Conservation (phyloP, 1,139 yeast genomes). For the Eremothecium coryli region DNA sequence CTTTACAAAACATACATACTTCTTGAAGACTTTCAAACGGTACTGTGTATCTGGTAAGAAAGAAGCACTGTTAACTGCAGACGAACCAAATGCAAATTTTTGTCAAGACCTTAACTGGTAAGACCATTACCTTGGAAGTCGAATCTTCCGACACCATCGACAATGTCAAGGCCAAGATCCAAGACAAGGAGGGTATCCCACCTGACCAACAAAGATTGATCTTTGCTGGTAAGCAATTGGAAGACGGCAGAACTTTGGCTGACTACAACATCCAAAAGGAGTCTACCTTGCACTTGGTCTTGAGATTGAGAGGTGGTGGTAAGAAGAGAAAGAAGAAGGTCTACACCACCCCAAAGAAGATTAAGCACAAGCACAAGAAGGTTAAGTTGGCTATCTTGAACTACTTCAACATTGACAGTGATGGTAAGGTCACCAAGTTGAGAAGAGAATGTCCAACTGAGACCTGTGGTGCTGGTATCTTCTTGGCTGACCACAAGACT, state of each 20-base stretch:
- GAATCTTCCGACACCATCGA: constrained; percentile 99
- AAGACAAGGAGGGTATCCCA: constrained; percentile 99
- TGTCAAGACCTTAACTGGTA: constrained; percentile 98
- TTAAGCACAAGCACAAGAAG: constrained; percentile 99
- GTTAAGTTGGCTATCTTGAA: constrained; percentile 98
- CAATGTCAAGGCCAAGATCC: constrained; percentile 98
- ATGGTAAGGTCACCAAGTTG: constrained; percentile 97
- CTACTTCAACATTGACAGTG: constrained; percentile 98
- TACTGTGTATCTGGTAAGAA: constrained; percentile 26
- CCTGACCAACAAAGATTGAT: constrained; percentile 99
- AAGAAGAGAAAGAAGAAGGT: constrained; percentile 99
- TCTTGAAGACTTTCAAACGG: too few relatives aligned
- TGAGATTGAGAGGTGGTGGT: constrained; percentile 99
- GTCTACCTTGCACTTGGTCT: constrained; percentile 94
- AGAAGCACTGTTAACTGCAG: constrained; percentile 35
- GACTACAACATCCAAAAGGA: constrained; percentile 99
- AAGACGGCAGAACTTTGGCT: constrained; percentile 97
- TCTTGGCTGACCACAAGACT: constrained; percentile 94
- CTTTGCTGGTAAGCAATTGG: constrained; percentile 99
- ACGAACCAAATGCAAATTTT: constrained; percentile 84
- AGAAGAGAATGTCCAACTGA: constrained; percentile 96
- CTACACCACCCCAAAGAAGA: constrained; percentile 99
- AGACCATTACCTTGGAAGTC: constrained; percentile 98
- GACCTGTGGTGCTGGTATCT: constrained; percentile 98
- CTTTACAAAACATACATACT: too few relatives aligned